Base-by-base conservation (phyloP, 768 basidiomycete genomes). In the Cystobasidium tubakii region DNA sequence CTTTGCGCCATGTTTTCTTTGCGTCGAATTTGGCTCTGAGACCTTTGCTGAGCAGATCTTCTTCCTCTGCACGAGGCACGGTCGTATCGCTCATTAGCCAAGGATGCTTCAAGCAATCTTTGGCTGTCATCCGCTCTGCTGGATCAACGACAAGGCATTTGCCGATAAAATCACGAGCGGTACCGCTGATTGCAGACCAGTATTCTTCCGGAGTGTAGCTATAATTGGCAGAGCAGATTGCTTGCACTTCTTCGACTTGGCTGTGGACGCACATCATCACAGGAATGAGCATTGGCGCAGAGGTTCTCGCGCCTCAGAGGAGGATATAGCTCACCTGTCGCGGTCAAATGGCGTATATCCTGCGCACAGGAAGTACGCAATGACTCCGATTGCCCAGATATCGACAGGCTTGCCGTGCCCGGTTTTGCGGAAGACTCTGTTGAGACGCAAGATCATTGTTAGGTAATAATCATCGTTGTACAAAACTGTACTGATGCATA, bases 281-380 rank as follows among this genome's bases (percentile, higher is more conserved):
- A 39, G n/a, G 6, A 27, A 31, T 42, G 25, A 42, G 2, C 31
- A 27, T 39, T 65, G 13, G 12, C 21, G 13, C 15, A 9, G 6
- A 29, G 39, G 15, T 39, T 39, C 15, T 23, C 21, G 23, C 78
- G 86, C 86, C 79, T 4, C 39, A 25, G 12, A 21, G 13, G 19
- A 19, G 42, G 10, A 34, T n/a, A n/a, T n/a, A n/a, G 39, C 89
- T 89, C 1, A 71, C 69, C 86, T 87, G 73, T 97, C 94, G 29
- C 92, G 88, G 81, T 98, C 94, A 80, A 99, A 99, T 0, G 96
- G 96, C 4, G 96, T 99, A 83, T 98, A 94, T 1, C 91, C 89
- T 78, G 83, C 43, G 25, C 36, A n/a, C n/a, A 97, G 84, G 88
- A 96, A 96, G 83, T 97, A 97, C 15, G 95, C 90, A 81, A 99